Percentiles rank a stretch among this genome's conserved stretches.
phyloP scores from a whole-genome alignment of 805 yeast species.

The Yarrowia sp. region DNA sequence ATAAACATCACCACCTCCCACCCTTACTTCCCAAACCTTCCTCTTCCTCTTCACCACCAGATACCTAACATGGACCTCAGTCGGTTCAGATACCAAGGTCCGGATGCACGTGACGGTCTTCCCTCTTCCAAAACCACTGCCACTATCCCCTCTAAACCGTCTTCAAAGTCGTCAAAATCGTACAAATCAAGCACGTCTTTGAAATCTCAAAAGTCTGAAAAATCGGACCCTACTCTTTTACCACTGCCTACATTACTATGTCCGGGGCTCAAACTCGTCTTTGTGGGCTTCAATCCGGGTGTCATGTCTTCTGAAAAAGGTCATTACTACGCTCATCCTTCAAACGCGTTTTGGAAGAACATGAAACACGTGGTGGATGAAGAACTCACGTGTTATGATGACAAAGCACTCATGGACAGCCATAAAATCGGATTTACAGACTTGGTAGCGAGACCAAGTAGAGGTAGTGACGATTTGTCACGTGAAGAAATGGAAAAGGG shows the following conservation, averaged over 20 bases:
- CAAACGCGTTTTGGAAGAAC: constrained; percentile 64
- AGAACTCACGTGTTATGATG: constrained; percentile 43
- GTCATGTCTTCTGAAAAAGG: constrained; percentile 56
- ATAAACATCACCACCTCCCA: neutral
- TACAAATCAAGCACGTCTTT: no score
- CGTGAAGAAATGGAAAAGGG: constrained; percentile 52
- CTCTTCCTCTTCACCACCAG: no score
- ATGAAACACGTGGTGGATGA: constrained; percentile 51
- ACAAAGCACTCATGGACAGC: constrained; percentile 42
- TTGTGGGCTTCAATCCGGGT: constrained; percentile 75
- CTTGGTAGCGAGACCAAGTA: constrained; percentile 62
- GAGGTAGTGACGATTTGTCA: constrained; percentile 54
- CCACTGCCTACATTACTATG: constrained; percentile 30
- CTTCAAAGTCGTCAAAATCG: no score
- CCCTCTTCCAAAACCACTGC: no score
- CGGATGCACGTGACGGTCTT: neutral
- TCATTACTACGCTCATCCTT: constrained; percentile 70
- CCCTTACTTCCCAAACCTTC: neutral
- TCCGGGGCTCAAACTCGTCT: constrained; percentile 46
- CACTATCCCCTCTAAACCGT: no score
- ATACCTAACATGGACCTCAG: neutral
- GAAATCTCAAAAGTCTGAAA: no score
- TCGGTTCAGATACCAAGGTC: constrained; percentile 1
- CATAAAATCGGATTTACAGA: constrained; percentile 69
- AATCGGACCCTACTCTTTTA: no score